Evolutionary conservation across 495 filamentous ascomycete genomes (phyloP).

Genomic region (Aspergillus funiculosus): DNA sequence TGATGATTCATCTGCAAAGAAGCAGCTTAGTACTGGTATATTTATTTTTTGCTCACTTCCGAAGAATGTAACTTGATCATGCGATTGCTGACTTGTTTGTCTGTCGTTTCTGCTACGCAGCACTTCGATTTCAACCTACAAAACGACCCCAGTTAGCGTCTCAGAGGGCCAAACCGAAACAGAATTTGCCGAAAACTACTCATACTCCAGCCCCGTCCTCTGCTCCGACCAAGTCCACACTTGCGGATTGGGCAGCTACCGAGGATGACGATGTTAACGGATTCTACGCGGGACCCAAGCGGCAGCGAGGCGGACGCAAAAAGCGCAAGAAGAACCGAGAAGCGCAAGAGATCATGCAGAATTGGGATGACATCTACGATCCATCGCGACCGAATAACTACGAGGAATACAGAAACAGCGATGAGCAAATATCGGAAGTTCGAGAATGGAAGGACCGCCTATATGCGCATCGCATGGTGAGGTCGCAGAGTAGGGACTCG

Average conservation of each 20-base stretch:
- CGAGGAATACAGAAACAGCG: slow-evolving; percentile 78
- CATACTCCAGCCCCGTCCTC: slow-evolving; percentile 22
- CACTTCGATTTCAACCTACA: slow-evolving; percentile 84
- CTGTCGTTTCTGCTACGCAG: slow-evolving; percentile 39
- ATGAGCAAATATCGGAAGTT: slow-evolving; percentile 73
- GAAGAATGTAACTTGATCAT: slow-evolving; percentile 12
- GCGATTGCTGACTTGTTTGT: slow-evolving; percentile 48
- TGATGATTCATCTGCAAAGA: slow-evolving; percentile 59
- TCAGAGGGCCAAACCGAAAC: slow-evolving; percentile 65
- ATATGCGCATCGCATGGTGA: slow-evolving; percentile 65
- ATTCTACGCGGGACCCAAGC: slow-evolving; percentile 57
- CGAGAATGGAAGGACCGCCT: slow-evolving; percentile 83
- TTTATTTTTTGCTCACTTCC: slow-evolving; percentile 22
- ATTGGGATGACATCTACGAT: slow-evolving; percentile 95
- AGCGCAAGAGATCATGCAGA: slow-evolving; percentile 52
- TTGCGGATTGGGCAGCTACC: slow-evolving; percentile 78
- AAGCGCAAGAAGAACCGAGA: slow-evolving; percentile 80
- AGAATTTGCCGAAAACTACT: slow-evolving; percentile 38
- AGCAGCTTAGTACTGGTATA: slow-evolving; percentile 70
- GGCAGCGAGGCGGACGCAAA: slow-evolving; percentile 74
- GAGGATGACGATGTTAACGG: slow-evolving; percentile 70
- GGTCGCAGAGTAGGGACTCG: slow-evolving; percentile 46
- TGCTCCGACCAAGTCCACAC: slow-evolving; percentile 52
- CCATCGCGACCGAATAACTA: slow-evolving; percentile 78
- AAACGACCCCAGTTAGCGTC: slow-evolving; percentile 64